A percentile compares a stretch with the other conserved stretches of the same genome.
phyloP scores from a whole-genome alignment of 2,329 filamentous ascomycete species.

The Aspergillus calidoustus region DNA sequence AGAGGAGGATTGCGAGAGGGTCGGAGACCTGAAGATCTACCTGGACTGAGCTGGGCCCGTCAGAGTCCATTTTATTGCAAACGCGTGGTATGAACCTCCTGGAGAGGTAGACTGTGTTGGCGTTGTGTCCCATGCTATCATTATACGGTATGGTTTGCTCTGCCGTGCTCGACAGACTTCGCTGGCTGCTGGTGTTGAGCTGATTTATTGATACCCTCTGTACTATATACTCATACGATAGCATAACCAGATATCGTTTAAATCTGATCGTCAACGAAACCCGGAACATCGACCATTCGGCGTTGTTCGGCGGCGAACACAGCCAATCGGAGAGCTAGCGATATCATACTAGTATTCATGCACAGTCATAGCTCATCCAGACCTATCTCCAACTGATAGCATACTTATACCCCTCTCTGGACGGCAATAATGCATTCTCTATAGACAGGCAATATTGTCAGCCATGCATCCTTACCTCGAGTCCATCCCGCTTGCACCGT shows the following conservation, averaged over 20 bases:
- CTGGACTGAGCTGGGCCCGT: not conserved
- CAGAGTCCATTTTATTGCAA: not conserved
- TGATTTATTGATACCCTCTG: slow-evolving; percentile 25
- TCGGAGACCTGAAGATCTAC: not conserved
- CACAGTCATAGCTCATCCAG: not conserved
- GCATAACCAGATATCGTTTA: not conserved
- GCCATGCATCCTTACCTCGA: not conserved
- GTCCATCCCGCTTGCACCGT: not conserved
- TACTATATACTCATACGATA: slow-evolving; percentile 14
- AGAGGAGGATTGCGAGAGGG: slow-evolving; percentile 5
- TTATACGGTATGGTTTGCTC: not conserved
- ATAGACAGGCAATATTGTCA: not conserved
- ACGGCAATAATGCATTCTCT: not conserved
- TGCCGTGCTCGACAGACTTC: not conserved
- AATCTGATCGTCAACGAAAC: not conserved
- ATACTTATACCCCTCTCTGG: not conserved
- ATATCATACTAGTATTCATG: slow-evolving; percentile 11
- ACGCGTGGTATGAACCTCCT: not conserved
- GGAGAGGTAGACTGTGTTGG: slow-evolving; percentile 7
- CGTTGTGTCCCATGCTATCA: slow-evolving; percentile 2
- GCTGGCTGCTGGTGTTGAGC: not conserved
- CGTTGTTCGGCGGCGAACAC: slow-evolving; percentile 16
- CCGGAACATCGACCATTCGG: slow-evolving; percentile 23
- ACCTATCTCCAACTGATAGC: slow-evolving; percentile 12
- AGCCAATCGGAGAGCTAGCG: slow-evolving; percentile 23